Evolutionary conservation across 345 rosid species (phyloP).

Genomic region (Gossypium bickii): DNA sequence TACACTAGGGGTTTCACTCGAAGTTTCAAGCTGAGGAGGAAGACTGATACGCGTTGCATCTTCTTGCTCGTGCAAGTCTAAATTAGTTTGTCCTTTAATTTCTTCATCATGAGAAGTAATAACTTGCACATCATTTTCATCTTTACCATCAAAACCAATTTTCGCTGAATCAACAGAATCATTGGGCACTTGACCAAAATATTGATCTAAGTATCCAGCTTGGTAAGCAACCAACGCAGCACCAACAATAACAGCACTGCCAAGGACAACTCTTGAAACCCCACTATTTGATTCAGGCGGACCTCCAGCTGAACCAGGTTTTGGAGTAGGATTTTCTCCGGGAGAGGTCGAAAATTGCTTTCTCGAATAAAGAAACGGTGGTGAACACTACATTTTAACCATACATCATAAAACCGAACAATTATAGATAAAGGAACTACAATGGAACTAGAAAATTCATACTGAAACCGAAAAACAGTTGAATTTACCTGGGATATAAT

Average conservation of each 20-base stretch:
- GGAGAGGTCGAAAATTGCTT: conserved; percentile 48
- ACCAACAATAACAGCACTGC: conserved; percentile 45
- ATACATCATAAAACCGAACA: conserved; percentile 1
- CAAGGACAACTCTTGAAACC: conserved; percentile 38
- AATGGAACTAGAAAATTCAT: not conserved
- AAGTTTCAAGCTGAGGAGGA: conserved; percentile 31
- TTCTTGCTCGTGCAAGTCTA: conserved; percentile 31
- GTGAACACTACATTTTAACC: conserved; percentile 31
- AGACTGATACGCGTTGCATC: conserved; percentile 24
- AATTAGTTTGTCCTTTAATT: conserved; percentile 22
- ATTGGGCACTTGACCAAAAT: conserved; percentile 32
- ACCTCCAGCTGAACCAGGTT: conserved; percentile 25
- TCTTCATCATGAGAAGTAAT: conserved; percentile 32
- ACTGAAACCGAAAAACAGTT: not conserved
- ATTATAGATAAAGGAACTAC: not conserved
- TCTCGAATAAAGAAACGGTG: conserved; percentile 40
- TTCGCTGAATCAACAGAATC: conserved; percentile 22
- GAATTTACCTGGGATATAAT: conserved; percentile 38
- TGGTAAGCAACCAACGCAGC: conserved; percentile 51
- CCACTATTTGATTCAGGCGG: conserved; percentile 42
- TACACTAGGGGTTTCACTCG: conserved; percentile 26
- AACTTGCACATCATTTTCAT: conserved; percentile 22
- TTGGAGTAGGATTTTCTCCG: conserved; percentile 37
- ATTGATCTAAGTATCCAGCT: conserved; percentile 54
- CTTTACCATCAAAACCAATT: conserved; percentile 21